These are phyloP conservation scores for Chloromonas sp. DNA, from an alignment of 163 green algal species.

Conservation along the genomic window DNA sequence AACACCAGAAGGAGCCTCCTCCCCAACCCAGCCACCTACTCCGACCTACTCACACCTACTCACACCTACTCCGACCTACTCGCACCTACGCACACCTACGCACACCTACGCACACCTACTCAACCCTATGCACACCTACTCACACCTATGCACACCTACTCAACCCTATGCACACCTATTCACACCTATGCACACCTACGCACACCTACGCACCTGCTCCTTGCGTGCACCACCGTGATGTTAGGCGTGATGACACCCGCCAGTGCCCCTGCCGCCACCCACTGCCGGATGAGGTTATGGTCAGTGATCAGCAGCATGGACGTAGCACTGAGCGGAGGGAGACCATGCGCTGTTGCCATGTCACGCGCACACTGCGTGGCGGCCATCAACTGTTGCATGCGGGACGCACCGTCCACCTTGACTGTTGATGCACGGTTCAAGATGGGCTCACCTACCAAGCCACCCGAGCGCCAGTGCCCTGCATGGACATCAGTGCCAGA, in stretches of 20 bases:
- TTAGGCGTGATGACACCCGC: background rate
- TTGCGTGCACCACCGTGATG: background rate
- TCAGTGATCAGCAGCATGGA: background rate
- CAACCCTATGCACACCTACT: too few relatives aligned
- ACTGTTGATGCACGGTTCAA: background rate
- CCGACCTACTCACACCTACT: too few relatives aligned
- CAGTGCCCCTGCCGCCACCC: background rate
- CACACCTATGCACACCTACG: too few relatives aligned
- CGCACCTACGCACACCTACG: too few relatives aligned
- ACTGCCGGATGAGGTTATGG: background rate
- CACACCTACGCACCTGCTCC: too few relatives aligned
- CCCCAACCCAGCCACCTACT: too few relatives aligned
- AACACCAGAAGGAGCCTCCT: too few relatives aligned
- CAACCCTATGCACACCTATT: too few relatives aligned
- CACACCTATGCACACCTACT: too few relatives aligned
- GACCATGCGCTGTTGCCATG: background rate
- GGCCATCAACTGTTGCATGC: background rate
- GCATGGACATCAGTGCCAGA: background rate
- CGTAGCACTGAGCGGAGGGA: background rate
- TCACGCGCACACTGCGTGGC: background rate
- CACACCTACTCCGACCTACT: too few relatives aligned
- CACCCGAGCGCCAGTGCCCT: background rate
- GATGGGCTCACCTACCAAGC: background rate
- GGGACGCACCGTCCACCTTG: background rate
- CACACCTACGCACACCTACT: too few relatives aligned